Evolutionary conservation across 2,329 filamentous ascomycete genomes (phyloP), one percentile per base, ranked within the genome.

Genomic region (Alternaria sp.): DNA sequence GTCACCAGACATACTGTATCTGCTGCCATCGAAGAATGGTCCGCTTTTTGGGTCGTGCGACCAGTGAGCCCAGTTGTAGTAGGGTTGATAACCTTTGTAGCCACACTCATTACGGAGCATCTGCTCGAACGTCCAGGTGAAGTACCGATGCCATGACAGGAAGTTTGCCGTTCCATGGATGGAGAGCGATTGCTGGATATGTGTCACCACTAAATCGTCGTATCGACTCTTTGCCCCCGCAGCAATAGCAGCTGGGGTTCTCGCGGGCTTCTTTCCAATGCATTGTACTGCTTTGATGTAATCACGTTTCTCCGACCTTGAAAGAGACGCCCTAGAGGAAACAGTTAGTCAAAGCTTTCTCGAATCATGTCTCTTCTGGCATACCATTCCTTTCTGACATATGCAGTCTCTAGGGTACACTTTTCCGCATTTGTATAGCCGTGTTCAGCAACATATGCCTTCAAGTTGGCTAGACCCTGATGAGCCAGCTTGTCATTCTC

Each of bases 11-110:
- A 77, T 69, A 47, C 80, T 77, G 53, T 81, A 83, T 24, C 79
- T 81, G 61, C 81, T 83, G 47, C 86, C 86, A 63, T 86, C 84
- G 61, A 88, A 87, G 51, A 87, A 70, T 16, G 84, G 82, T 0
- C 84, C 85, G 56, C 80, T 79, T 62, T 61, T 51, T 2, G 74
- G 74, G 49, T 86, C 81, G 2, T 76, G 61, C 2, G 81, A 76
- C 71, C 80, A 82, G 51, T 79, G 78, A 4, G 80, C 80, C 83
- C 84, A 87, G 71, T 86, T 84, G 76, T 82, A 83, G 75, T 85
- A 86, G 1, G 80, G 80, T 41, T 78, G 74, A 53, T 73, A 73
- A 53, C 78, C 79, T 6, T 65, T 73, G 60, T 80, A 82, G 51
- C 77, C 78, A 56, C 80, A 82, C 56, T 81, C 79, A 6, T 77